These are phyloP conservation scores for Suillus discolor DNA, from an alignment of 768 basidiomycete species.

Conservation along the genomic window DNA sequence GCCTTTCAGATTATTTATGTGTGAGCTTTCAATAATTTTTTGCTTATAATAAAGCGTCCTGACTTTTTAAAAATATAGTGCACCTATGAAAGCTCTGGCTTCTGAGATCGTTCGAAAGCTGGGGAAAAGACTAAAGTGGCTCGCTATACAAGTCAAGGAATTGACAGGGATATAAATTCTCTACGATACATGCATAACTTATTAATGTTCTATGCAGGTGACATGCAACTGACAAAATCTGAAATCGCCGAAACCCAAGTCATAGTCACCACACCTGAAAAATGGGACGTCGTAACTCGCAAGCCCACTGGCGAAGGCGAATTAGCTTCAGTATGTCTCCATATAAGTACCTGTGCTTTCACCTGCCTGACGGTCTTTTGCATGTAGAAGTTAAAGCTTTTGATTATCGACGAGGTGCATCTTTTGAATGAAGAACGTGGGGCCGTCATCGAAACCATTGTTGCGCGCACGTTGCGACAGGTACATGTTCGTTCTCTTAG, in stretches of 20 bases:
- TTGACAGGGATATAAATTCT: conserved; percentile 65
- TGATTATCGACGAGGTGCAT: conserved; percentile 98
- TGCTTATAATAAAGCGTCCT: not conserved
- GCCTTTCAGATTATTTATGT: conserved; percentile 98
- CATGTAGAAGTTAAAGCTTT: conserved; percentile 79
- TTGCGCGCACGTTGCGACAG: conserved; percentile 92
- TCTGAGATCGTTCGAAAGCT: conserved; percentile 95
- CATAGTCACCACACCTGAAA: conserved; percentile 98
- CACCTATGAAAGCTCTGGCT: conserved; percentile 98
- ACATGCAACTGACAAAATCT: conserved; percentile 94
- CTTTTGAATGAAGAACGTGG: conserved; percentile 97
- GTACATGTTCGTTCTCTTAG: conserved; percentile 37
- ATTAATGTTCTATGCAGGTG: conserved; percentile 45
- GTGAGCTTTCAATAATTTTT: conserved; percentile 41
- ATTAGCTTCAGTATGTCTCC: conserved; percentile 74
- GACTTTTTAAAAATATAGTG: conserved; percentile 44
- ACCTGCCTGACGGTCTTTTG: conserved; percentile 4
- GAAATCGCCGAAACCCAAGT: conserved; percentile 96
- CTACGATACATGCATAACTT: not conserved
- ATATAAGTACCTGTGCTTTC: not conserved
- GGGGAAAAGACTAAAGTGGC: conserved; percentile 86
- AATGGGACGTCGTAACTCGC: conserved; percentile 99
- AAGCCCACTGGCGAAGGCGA: conserved; percentile 98
- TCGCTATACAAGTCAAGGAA: conserved; percentile 84
- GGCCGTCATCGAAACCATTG: conserved; percentile 97